Evolutionary conservation across 2,329 filamentous ascomycete genomes (phyloP), one percentile per base, ranked within the genome.

Genomic region (Talaromyces sp.): DNA sequence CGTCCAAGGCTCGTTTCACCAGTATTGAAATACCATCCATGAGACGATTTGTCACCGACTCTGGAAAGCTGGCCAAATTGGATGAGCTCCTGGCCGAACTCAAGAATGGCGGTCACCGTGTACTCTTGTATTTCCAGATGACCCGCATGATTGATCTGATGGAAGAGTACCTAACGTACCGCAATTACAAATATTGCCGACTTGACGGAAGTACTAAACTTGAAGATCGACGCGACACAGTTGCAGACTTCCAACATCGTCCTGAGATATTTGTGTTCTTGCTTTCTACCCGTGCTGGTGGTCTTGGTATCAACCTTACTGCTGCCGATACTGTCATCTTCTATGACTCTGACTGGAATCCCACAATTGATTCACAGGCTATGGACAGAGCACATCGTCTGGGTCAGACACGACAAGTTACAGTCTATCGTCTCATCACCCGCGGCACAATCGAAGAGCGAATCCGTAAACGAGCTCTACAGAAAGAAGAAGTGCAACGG

Each of bases 291-390:
- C 93, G 95, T 79, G 95, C 95, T 43, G 95, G 95, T 87, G 95
- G 95, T 83, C 86, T 99, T 22, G 95, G 95, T 81, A 99, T 99
- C 84, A 99, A 99, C 75, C 83, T 99, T 70, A 98, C 95, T 6
- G 90, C 91, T 61, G 95, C 95, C 22, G 95, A 99, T 77, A 99
- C 95, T 0, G 95, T 99, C 80, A 98, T 99, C 79, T 99, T 99
- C 82, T 99, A 99, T 84, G 95, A 99, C 77, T 96, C 92, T 11
- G 95, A 99, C 78, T 99, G 95, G 95, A 99, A 99, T 77, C 95
- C 95, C 0, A 98, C 95, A 3, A 98, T 98, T 73, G 95, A 99
- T 77, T 96, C 92, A 62, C 95, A 99, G 78, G 95, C 95, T 79
- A 98, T 98, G 95, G 95, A 99, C 79, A 91, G 95, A 78, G 95